These are phyloP conservation scores for Microdochium bolleyi DNA, from an alignment of 2,329 filamentous ascomycete species.

Conservation along the genomic window DNA sequence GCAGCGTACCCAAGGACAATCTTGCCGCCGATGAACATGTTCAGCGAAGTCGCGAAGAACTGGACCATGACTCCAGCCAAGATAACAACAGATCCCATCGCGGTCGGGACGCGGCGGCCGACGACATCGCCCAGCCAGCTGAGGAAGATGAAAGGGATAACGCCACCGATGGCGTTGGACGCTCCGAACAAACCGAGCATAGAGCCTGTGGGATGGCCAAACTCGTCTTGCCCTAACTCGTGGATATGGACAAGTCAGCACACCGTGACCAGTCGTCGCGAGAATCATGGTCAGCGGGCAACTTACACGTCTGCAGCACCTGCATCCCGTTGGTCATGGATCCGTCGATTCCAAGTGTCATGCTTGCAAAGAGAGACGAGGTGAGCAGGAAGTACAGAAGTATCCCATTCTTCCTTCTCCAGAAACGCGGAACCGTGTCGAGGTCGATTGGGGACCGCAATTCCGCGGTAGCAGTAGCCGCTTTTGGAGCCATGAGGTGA, in stretches of 20 bases:
- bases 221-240: constrained; percentile 25
- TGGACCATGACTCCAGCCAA: constrained; percentile 26
- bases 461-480: constrained; percentile 19
- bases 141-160: constrained; percentile 26
- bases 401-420: constrained; percentile 30
- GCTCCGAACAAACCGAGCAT: constrained; percentile 29
- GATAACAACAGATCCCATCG: constrained; percentile 28
- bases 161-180: constrained; percentile 28
- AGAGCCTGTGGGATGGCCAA: constrained; percentile 27
- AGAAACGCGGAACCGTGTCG: constrained; percentile 21
- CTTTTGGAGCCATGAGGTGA: constrained; percentile 5
- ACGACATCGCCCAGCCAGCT: constrained; percentile 25
- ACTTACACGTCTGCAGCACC: no score
- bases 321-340: no score
- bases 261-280: background rate
- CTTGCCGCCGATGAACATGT: constrained; percentile 29
- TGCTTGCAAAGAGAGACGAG: constrained; percentile 30
- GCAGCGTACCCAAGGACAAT: constrained; percentile 29
- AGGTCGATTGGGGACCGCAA: constrained; percentile 22
- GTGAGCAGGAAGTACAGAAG: constrained; percentile 33
- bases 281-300: background rate
- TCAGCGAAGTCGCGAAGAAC: constrained; percentile 23
- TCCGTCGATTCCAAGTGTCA: constrained; percentile 32
- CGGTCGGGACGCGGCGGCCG: constrained; percentile 24
- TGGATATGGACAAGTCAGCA: constrained; percentile 20